Base-by-base conservation (phyloP, 2,329 filamentous ascomycete genomes). In the Fusarium cicatricum region DNA sequence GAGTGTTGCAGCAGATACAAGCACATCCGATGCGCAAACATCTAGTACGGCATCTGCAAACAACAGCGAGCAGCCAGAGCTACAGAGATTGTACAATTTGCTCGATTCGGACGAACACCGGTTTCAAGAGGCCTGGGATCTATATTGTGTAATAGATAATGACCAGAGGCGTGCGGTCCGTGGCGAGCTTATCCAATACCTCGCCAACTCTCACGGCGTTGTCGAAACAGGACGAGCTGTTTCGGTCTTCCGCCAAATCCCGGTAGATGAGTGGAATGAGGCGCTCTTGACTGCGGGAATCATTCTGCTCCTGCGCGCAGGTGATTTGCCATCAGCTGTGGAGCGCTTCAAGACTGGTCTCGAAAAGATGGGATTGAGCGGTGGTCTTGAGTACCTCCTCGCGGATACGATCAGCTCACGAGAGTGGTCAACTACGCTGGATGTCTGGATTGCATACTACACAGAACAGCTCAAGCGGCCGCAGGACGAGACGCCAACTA, bases 141-240 rank as follows among this genome's bases (percentile, higher is more conserved):
- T 76, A 12, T 84, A 79, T 58, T 68, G 59, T 26, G 65, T 70
- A 7, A 68, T 83, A 14, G 68, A 75, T 15, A 65, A 68, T 4
- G 52, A 66, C 3, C 65, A 74, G 36, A 66, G 72, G 38, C 38
- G 52, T 4, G 60, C 64, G 4, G 58, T 77, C 11, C 70, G 70
- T 3, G 68, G 62, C 2, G 41, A 63, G 3, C 71, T 83, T 16
- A 59, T 83, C 2, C 49, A 71, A 2, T 78, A 79, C 40, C 73
- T 85, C 10, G 71, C 78, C 6, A 71, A 63, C 14, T 82, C 81
- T 3, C 68, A 66, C 5, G 74, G 76, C n/a, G 61, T 75, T 9
- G 69, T 78, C 4, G 80, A 84, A 42, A 76, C 75, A 1, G 74
- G 74, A 64, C 77, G 80, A 50, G 74, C 81, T n/a, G 67, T 75